Evolutionary conservation across 768 basidiomycete species (phyloP).

Genomic region (Kwoniella dejecticola): DNA sequence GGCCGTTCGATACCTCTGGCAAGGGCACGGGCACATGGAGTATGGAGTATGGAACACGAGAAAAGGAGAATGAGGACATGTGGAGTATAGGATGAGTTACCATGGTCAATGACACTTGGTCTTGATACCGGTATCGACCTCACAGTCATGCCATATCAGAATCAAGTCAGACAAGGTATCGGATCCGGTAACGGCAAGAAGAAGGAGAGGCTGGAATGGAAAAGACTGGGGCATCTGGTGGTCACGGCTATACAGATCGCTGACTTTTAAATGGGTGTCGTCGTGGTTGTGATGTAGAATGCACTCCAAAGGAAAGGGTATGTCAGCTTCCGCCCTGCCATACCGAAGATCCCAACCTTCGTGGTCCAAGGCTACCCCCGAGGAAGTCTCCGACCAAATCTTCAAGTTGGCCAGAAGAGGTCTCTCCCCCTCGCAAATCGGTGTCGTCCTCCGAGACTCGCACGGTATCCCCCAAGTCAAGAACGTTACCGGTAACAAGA

Average conservation of each 20-base stretch:
- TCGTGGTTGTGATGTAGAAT: conserved; percentile 62
- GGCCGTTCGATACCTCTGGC: too few species aligned
- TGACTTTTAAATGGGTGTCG: neutral
- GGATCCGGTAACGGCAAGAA: neutral
- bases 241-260: conserved; percentile 13
- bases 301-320: conserved; percentile 99
- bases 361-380: conserved; percentile 95
- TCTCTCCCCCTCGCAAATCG: conserved; percentile 95
- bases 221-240: conserved; percentile 7
- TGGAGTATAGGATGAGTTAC: too few species aligned
- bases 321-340: conserved; percentile 97
- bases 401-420: conserved; percentile 97
- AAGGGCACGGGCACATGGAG: neutral
- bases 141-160: too few species aligned
- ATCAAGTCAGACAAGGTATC: too few species aligned
- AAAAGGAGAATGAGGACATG: too few species aligned
- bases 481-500: conserved; percentile 98
- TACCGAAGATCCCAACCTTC: conserved; percentile 92
- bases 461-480: conserved; percentile 98
- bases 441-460: conserved; percentile 95
- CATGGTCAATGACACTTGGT: too few species aligned
- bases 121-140: too few species aligned
- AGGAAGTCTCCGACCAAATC: conserved; percentile 95
- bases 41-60: neutral
- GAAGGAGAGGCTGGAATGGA: neutral